Base-by-base conservation (phyloP, 2,329 filamentous ascomycete genomes). In the Pyrenochaeta sp. region DNA sequence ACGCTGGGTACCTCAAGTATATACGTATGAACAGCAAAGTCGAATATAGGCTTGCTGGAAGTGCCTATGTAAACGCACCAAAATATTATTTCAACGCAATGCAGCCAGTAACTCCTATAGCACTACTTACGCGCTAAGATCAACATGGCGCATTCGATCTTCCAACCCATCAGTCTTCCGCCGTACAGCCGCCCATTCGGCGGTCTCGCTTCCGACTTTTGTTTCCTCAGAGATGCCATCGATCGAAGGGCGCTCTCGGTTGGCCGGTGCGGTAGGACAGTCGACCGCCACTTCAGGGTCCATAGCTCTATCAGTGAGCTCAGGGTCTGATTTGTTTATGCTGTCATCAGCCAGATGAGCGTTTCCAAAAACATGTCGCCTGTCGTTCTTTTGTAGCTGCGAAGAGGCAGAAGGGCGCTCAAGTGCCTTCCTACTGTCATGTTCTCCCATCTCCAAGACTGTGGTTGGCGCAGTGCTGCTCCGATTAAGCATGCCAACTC, bases 401-500 rank as follows among this genome's bases (percentile, higher is more conserved):
- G n/a, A 37, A 6, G 35, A 9, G 14, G 33, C 23, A 7, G 20
- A 31, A 6, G 41, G 43, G 10, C 45, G 32, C 20, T 61, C 35
- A 9, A 61, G 36, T 5, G 31, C 44, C 11, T 53, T 40, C 21
- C 44, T 33, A 9, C 42, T 41, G 10, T 21, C 41, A 6, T 52
- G 45, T 18, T 51, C 31, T 12, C 37, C 29, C 20, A 47, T 51
- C 33, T 61, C 60, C 4, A 52, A 31, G 2, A 31, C 49, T 1
- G 55, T 59, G 29, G 54, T 56, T 7, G 65, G 65, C 10, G 61
- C 58, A 10, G 65, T 68, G 21, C 50, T 63, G 45, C 58, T 64
- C n/a, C 65, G 37, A n/a, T 60, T 48, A 29, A 61, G 36, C 2
- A 40, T 41, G 21, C 46, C 52, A 18, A 45, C 43, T 15, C 49